Evolutionary conservation across 2,329 filamentous ascomycete genomes (phyloP), one percentile per base, ranked within the genome.

Genomic region (Elsinoe necatrix): DNA sequence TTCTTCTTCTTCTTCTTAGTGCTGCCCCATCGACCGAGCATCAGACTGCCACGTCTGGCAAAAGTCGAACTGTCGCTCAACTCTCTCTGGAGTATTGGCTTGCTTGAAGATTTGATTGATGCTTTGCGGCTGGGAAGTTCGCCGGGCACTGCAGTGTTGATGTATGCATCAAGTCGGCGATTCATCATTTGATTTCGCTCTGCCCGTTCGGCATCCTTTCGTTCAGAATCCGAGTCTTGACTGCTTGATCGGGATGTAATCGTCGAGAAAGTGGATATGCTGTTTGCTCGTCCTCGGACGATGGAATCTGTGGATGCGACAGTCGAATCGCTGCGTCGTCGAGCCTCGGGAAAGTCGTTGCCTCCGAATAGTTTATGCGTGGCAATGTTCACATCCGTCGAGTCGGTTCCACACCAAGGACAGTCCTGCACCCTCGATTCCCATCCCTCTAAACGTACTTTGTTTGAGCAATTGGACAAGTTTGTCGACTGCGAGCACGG

Each of bases 391-490:
- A 74, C 66, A 54, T 70, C 65, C 61, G 62, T 18, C 45, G 55
- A 43, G 27, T 51, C 14, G 37, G 57, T 37, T 57, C 58, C 63
- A 64, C 75, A 78, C 69, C 73, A 78, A 9, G 75, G 75, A 62
- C 75, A 77, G 61, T 68, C 68, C 50, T 73, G 69, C 59, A 69
- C 71, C 60, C 75, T 73, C 60, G 70, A 73, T 64, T 78, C 75
- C 75, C 75, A 78, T 54, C 75, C 75, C 60, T 73, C 69, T 52
- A 78, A 68, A 39, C 68, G 68, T 34, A 78, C 68, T 63, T 72
- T 73, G 59, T 68, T 67, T 3, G 68, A 63, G 63, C 75, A 78
- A 65, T 75, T 76, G 63, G 71, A 64, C 55, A 78, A 72, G 61
- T 77, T 73, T 63, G 67, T 70, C 48, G 67, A 67, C 1, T 72